Percentiles rank a stretch among this genome's conserved stretches.
These are phyloP conservation scores for Eimeria necatrix DNA, from an alignment of 169 alveolate genomes.

Conservation along the genomic window DNA sequence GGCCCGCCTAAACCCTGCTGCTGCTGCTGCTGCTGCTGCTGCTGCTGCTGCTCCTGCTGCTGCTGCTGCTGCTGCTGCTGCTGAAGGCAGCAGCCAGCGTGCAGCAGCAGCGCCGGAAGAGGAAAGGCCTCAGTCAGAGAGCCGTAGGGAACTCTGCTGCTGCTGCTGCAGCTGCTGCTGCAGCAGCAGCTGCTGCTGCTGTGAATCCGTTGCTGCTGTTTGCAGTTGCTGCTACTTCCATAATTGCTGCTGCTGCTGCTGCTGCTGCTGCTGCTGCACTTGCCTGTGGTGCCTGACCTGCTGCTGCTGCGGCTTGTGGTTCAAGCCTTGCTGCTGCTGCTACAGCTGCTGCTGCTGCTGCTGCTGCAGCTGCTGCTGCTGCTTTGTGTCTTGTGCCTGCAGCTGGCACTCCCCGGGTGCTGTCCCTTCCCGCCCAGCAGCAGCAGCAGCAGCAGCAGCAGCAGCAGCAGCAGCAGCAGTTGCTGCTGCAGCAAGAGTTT, in stretches of 20 bases:
- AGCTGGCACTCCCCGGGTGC: background rate
- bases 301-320: background rate
- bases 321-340: background rate
- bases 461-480: conserved; percentile 12
- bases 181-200: no score
- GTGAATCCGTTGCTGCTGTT: background rate
- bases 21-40: conserved; percentile 40
- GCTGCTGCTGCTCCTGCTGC: conserved; percentile 11
- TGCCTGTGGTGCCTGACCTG: background rate
- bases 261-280: conserved; percentile 31
- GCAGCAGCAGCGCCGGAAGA: background rate
- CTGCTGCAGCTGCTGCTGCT: conserved; percentile 8
- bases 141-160: background rate
- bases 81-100: background rate
- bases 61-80: background rate
- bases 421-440: background rate
- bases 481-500: conserved; percentile 4
- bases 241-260: conserved; percentile 12
- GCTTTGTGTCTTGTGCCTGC: background rate
- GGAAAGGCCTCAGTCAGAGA: background rate
- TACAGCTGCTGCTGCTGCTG: conserved; percentile 43
- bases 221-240: background rate
- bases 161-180: background rate
- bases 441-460: conserved; percentile 27
- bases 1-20: background rate